These are phyloP conservation scores for Populus davidiana DNA, from an alignment of 345 rosid species.

Conservation along the genomic window DNA sequence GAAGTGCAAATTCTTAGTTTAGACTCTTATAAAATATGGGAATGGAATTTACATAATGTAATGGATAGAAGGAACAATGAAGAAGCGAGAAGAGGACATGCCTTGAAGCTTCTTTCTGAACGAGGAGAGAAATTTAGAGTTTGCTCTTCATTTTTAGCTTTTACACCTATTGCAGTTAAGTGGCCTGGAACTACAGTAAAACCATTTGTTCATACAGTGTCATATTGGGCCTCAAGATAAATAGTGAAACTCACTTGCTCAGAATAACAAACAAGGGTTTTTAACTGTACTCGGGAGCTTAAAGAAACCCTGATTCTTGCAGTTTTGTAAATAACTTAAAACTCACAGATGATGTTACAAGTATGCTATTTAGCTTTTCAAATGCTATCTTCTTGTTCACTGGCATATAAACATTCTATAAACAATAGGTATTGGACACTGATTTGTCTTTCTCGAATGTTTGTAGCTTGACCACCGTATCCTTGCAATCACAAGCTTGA, in stretches of 20 bases:
- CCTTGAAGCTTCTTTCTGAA: background rate
- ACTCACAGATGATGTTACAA: background rate
- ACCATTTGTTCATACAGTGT: too few species aligned
- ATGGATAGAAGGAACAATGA: background rate
- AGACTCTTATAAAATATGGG: background rate
- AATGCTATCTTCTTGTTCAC: background rate
- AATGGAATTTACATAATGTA: background rate
- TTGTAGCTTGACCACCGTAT: conserved; percentile 82
- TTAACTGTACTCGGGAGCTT: background rate
- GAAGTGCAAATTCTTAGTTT: background rate
- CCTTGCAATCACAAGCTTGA: conserved; percentile 69
- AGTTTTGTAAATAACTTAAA: background rate
- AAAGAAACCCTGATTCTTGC: background rate
- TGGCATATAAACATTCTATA: background rate
- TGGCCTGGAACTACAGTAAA: background rate
- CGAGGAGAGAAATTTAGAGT: background rate
- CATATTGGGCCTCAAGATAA: background rate
- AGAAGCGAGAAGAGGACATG: background rate
- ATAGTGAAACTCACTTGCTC: background rate
- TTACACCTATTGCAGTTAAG: background rate
- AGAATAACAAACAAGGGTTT: background rate
- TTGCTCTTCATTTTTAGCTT: background rate
- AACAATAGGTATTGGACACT: background rate
- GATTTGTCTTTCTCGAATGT: background rate
- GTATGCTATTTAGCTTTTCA: background rate